These are phyloP conservation scores for Chaetomium globosum DNA, from an alignment of 2,329 filamentous ascomycete species.

Conservation along the genomic window DNA sequence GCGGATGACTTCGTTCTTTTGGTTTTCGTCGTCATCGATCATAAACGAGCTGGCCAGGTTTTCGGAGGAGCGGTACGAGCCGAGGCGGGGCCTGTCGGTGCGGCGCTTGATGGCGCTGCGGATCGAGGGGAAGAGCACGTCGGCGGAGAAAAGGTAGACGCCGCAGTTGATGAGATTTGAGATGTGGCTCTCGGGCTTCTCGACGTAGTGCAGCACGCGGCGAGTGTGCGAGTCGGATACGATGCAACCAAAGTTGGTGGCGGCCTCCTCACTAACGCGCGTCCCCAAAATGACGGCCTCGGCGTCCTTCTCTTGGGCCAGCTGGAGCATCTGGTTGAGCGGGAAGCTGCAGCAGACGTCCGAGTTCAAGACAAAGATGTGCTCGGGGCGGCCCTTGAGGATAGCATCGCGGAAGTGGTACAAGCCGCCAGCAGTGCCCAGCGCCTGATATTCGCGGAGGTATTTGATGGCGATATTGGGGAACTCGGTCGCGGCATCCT, in stretches of 20 bases:
- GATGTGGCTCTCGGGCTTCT: slow-evolving; percentile 97
- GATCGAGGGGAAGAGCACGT: slow-evolving; percentile 96
- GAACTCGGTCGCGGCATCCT: slow-evolving; percentile 81
- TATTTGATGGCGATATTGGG: slow-evolving; percentile 90
- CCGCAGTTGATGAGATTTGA: slow-evolving; percentile 99
- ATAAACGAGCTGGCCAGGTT: slow-evolving; percentile 74
- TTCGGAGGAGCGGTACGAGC: slow-evolving; percentile 95
- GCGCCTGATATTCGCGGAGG: slow-evolving; percentile 92
- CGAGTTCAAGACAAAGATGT: slow-evolving; percentile 95
- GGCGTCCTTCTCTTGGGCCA: slow-evolving; percentile 92
- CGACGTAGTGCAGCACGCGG: slow-evolving; percentile 96
- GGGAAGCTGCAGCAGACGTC: slow-evolving; percentile 99
- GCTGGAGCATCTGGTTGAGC: slow-evolving; percentile 88
- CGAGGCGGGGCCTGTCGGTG: slow-evolving; percentile 82
- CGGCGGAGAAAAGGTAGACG: slow-evolving; percentile 94
- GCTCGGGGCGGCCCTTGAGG: slow-evolving; percentile 90
- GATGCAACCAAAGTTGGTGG: slow-evolving; percentile 96
- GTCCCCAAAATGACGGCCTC: slow-evolving; percentile 97
- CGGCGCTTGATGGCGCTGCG: slow-evolving; percentile 93
- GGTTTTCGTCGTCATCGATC: slow-evolving; percentile 64
- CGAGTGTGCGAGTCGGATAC: slow-evolving; percentile 92
- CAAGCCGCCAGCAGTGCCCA: slow-evolving; percentile 92
- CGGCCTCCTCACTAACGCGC: slow-evolving; percentile 84
- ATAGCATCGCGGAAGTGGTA: slow-evolving; percentile 99
- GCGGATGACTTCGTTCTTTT: slow-evolving; percentile 83